Base-by-base conservation (phyloP, 1,284 basidiomycete genomes). In the Cutaneotrichosporon mucoides region DNA sequence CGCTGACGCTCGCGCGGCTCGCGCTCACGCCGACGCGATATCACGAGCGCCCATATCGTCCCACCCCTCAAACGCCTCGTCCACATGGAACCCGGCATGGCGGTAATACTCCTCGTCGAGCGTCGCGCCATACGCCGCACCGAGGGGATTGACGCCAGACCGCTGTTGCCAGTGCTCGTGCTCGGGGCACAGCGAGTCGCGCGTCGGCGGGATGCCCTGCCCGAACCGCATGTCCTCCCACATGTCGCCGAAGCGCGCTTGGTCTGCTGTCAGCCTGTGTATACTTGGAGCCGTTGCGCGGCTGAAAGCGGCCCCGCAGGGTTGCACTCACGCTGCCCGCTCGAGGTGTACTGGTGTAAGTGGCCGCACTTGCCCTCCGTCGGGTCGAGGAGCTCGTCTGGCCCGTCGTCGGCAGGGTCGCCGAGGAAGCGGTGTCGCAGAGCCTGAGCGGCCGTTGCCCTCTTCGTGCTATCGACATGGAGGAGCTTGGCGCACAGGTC, bases 361-460 rank as follows among this genome's bases (percentile, higher is more conserved):
- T 66, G 53, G 11, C 74, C 74, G 44, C 74, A 76, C 54, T 73
- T 73, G 49, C 72, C 73, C 13, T 73, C 68, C 0, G 53, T 61
- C 1, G 57, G 66, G 34, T 64, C 57, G 16, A 73, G 43, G 3
- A 67, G 24, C 52, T 70, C 69, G 40, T 66, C 61, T 5, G 63
- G 61, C 16, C 58, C 64, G 24, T 62, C 61, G 37, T 65, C 64
- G 64, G 64, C 68, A 1, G 60, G 56, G 53, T 74, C 67, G 33
- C 55, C 65, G 35, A 95, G 81, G 77, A 94, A 95, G 1, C 83
- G 82, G 72, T 95, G 92, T 62, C 84, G 83, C 53, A 96, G 81
- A 5, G 89, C 90, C 8, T 84, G 79, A 7, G 83, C 82, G 1
- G 92, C 89, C 2, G 89, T 92, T 55, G 87, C 82, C 9, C 92